Evolutionary conservation across 495 filamentous ascomycete species (phyloP), one percentile per base, ranked within the genome.

Genomic region (Xylaria palmicola): DNA sequence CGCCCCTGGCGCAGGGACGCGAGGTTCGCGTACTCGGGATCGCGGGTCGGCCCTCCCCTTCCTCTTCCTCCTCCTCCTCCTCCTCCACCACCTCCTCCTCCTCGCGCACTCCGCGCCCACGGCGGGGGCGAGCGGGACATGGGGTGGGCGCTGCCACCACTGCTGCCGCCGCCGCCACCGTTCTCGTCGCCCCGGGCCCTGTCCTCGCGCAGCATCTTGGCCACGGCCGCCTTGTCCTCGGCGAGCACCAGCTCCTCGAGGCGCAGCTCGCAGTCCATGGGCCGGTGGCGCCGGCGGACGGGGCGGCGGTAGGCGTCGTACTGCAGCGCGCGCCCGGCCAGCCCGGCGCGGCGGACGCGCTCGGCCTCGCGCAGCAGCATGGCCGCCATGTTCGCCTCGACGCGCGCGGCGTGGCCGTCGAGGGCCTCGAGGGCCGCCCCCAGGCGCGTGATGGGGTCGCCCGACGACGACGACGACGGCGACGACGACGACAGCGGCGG

Each of bases 311-410:
- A 36, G 2, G 15, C 17, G 48, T 60, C 47, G 15, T 65, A 64
- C 6, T 41, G 45, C 4, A 56, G 45, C 4, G 53, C 62, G 39
- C 64, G 57, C 22, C 60, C 55, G 20, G 54, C 29, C 3, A 39
- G 29, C 27, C 60, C 68, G 6, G 60, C 64, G 26, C 56, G 62
- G 5, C 60, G 69, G 26, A 75, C 62, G 7, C 76, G 73, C 13
- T 65, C 58, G 56, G 73, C 76, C 47, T 77, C 76, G 10, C 71
- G 70, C 37, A 75, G 56, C 19, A 79, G 60, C 70, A 80, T 70
- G 49, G 64, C 70, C 9, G 78, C 45, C 24, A 82, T 74, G 59
- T 81, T 81, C 13, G 74, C 67, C 29, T 71, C 66, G 22, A 82
- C 74, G 10, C 62, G 65, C 1, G 68, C 63, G 10, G 73, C 68